Evolutionary conservation across 2,329 filamentous ascomycete species (phyloP), one percentile per base, ranked within the genome.

Genomic region (Arthrocladium fulminans): DNA sequence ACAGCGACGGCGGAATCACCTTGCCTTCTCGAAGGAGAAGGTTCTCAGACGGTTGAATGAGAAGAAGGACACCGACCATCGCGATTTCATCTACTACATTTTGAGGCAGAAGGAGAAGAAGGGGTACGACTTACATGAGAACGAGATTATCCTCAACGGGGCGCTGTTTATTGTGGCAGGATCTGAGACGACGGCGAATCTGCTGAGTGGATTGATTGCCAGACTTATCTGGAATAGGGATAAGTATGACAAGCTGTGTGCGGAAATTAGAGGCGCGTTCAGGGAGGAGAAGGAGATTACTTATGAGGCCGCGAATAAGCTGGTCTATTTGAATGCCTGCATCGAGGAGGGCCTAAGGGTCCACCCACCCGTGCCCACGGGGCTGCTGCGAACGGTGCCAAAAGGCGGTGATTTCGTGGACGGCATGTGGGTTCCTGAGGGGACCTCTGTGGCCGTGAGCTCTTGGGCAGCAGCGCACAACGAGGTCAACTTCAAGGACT

Each of bases 291-390:
- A 58, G 35, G 44, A 57, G 10, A 70, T 72, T 53, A 48, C 42
- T 5, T 53, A 58, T 4, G 48, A 55, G 1, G 57, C 63, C 3
- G 67, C 66, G 30, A 42, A 59, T 1, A 53, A 57, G 32, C 57
- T 73, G 7, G 55, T 60, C 1, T 75, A 73, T 52, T 58, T 75
- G 2, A 61, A 63, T 3, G 73, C 71, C 3, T 67, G 65, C 49
- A 65, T 76, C 22, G 65, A 74, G 35, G 73, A 76, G 55, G 59
- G 66, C 0, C 59, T 75, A 49, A 66, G 73, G n/a, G 60, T 74
- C 42, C 66, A 67, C 3, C 71, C 73, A 2, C 65, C 70, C 0
- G 66, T 69, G 1, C 60, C 63, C 3, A 59, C 55, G 1, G 59
- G 29, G 3, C 37, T 54, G 17, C 47, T 15, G 8, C 45, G 17